phyloP scores from a whole-genome alignment of 2,329 filamentous ascomycete genomes.

The Dactylella cylindrospora region DNA sequence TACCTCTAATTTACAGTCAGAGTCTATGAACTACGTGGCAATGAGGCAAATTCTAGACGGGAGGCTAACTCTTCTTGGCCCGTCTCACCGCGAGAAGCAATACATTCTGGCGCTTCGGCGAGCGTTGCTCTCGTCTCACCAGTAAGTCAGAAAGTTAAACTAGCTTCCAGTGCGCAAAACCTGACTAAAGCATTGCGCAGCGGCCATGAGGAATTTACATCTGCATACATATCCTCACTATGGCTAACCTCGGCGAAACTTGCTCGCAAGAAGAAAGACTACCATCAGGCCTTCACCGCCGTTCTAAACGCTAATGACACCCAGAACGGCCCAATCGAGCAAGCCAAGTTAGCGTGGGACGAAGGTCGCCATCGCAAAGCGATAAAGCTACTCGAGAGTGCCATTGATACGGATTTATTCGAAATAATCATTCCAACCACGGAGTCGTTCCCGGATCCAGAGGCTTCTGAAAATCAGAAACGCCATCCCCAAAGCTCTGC shows the following conservation, averaged over 20 bases:
- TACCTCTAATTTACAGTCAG: conserved; percentile 6
- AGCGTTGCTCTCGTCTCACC: conserved; percentile 78
- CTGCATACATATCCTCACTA: conserved; percentile 73
- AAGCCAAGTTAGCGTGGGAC: conserved; percentile 88
- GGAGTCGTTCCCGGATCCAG: conserved; percentile 28
- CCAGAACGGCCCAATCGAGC: conserved; percentile 86
- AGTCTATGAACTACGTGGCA: conserved; percentile 29
- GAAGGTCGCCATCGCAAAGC: conserved; percentile 92
- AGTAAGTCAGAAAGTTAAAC: too few relatives aligned
- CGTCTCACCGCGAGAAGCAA: conserved; percentile 89
- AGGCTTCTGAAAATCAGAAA: conserved; percentile 25
- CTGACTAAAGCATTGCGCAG: too few relatives aligned
- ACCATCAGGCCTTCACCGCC: conserved; percentile 87
- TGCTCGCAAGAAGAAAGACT: conserved; percentile 79
- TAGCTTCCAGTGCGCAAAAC: too few relatives aligned
- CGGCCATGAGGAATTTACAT: conserved; percentile 59
- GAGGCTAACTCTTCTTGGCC: conserved; percentile 84
- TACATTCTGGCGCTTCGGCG: conserved; percentile 83
- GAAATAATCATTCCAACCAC: conserved; percentile 55
- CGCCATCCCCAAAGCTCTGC: conserved; percentile 36
- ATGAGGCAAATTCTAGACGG: conserved; percentile 61
- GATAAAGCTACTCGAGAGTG: conserved; percentile 84
- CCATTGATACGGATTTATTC: conserved; percentile 80
- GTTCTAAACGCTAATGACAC: conserved; percentile 84
- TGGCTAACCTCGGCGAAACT: conserved; percentile 86